Evolutionary conservation across 2,329 filamentous ascomycete species (phyloP).

Genomic region (Diaporthe longicolla): DNA sequence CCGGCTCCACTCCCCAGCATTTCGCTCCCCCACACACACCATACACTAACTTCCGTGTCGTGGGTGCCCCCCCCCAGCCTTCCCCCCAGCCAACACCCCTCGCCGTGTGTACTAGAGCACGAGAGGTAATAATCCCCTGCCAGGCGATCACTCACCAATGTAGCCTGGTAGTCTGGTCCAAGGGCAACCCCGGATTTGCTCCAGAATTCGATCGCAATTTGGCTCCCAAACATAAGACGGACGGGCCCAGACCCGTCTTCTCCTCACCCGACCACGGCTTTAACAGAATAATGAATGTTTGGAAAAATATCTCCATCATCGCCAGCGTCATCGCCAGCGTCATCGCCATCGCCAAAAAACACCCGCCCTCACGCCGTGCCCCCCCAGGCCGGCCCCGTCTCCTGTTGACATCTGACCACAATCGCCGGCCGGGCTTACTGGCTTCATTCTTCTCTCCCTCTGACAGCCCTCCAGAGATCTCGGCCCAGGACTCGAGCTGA

Average conservation of each 20-base stretch:
- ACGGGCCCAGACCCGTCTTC: constrained; percentile 33
- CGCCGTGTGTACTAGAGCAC: constrained; percentile 16
- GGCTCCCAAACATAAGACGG: constrained; percentile 40
- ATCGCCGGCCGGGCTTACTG: constrained; percentile 32
- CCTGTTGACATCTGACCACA: background rate
- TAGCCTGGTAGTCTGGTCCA: constrained; percentile 32
- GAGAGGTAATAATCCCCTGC: constrained; percentile 34
- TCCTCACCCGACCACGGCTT: constrained; percentile 28
- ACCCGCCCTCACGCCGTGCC: background rate
- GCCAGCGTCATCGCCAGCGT: background rate
- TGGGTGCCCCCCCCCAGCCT: background rate
- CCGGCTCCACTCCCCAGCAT: constrained; percentile 23
- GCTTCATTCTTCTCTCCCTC: background rate
- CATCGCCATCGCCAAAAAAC: background rate
- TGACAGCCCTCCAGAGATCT: background rate
- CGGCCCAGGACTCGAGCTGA: background rate
- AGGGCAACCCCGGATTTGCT: constrained; percentile 42
- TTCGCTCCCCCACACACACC: constrained; percentile 14
- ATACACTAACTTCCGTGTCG: background rate
- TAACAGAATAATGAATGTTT: constrained; percentile 1
- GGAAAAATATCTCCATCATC: constrained; percentile 17
- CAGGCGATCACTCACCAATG: constrained; percentile 33
- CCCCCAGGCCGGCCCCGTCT: background rate
- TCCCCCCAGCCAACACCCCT: constrained; percentile 25
- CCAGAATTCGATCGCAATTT: constrained; percentile 35